Evolutionary conservation across 306 rosid species (phyloP).

Genomic region (Rubus idaeus): DNA sequence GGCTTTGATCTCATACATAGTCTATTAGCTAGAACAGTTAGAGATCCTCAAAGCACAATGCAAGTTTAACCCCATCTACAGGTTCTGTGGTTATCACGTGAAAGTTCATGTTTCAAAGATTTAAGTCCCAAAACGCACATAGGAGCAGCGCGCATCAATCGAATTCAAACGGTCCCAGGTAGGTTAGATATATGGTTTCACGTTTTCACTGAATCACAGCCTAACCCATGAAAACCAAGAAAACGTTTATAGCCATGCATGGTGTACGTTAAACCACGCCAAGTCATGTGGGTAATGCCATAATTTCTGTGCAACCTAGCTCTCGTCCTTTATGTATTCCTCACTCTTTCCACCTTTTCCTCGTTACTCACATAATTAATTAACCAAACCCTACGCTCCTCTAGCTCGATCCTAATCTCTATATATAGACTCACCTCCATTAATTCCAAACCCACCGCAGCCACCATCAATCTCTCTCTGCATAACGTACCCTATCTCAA

Average conservation of each 20-base stretch:
- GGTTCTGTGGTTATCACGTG: not conserved
- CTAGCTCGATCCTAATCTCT: not conserved
- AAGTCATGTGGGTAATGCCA: constrained; percentile 7
- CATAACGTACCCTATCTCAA: not conserved
- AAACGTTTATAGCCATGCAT: not conserved
- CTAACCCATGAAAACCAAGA: not conserved
- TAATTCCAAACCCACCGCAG: not conserved
- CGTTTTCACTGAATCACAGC: not conserved
- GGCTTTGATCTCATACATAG: not conserved
- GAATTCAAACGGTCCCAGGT: not conserved
- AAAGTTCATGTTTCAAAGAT: not conserved
- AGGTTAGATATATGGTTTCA: not conserved
- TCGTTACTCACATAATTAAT: not conserved
- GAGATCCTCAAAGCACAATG: not conserved
- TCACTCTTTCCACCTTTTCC: constrained; percentile 16
- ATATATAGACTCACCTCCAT: not conserved
- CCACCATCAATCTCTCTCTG: not conserved
- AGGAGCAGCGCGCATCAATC: not conserved
- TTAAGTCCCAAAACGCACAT: not conserved
- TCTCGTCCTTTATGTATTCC: not conserved
- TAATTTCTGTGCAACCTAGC: not conserved
- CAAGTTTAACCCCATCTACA: not conserved
- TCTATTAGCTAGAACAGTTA: not conserved
- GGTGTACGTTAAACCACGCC: not conserved
- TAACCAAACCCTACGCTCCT: constrained; percentile 16